Evolutionary conservation across 1,139 yeast species (phyloP), one percentile per base, ranked within the genome.

Genomic region (Pichia kudriavzevii): DNA sequence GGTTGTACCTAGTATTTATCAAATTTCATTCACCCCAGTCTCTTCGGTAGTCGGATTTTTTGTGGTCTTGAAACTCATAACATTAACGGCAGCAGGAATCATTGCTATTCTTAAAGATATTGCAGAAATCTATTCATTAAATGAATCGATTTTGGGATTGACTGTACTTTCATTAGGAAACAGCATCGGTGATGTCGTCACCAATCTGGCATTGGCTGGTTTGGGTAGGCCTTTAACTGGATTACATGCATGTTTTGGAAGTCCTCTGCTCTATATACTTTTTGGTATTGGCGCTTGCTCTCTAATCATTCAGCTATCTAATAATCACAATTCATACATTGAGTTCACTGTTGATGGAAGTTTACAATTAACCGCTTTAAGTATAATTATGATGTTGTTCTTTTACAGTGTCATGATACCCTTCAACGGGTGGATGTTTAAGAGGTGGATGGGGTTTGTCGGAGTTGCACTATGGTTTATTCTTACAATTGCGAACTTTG

Each of bases 181-280:
- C 46, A 72, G 76, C 3, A 52, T 72, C 10, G 78, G 79, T 1
- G 79, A 73, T 42, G 61, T 73, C 29, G 66, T 72, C 11, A 67
- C 79, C 3, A 72, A 72, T 45, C 59, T 60, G 33, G 69, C 76
- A 1, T 64, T 72, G 22, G 71, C 77, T 1, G 59, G 56, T 19
- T 60, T 71, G 63, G 78, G 77, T 1, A 61, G 69, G 60, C 76
- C 77, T 0, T 49, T 69, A 16, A 72, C 73, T 63, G 77, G 77
- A 3, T 60, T 72, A 36, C 69, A 74, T 35, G 78, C 78, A 1
- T 72, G 79, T 46, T 71, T 72, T 50, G 79, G 79, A 1, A 70
- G 77, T 0, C 78, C 79, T 0, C 53, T 72, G 9, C 50, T 72
- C 17, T 64, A 74, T 18, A 53, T 71, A 23, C 57, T 68, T 62